Percentiles rank a stretch among this genome's conserved stretches.
These are phyloP conservation scores for Ogataea neopini DNA, from an alignment of 805 yeast genomes.

Conservation along the genomic window DNA sequence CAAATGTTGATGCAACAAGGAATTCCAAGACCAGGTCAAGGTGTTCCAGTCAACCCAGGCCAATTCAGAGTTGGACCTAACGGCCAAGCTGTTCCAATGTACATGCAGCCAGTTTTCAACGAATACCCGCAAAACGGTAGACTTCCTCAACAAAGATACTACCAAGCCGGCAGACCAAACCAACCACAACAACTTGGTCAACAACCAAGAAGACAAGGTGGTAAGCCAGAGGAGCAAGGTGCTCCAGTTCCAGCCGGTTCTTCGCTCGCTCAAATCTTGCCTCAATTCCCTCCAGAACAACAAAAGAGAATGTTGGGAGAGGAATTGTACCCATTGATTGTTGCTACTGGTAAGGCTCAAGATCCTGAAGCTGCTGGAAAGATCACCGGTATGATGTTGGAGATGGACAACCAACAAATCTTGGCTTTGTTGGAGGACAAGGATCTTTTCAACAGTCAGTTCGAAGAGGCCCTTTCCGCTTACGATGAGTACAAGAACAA, in stretches of 20 bases:
- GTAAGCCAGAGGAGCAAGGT: slow-evolving; percentile 33
- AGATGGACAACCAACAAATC: slow-evolving; percentile 90
- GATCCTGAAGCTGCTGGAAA: slow-evolving; percentile 97
- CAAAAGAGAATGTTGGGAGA: slow-evolving; percentile 98
- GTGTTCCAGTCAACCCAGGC: slow-evolving; percentile 51
- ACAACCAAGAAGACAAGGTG: slow-evolving; percentile 27
- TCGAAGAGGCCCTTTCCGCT: slow-evolving; percentile 92
- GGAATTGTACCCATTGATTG: slow-evolving; percentile 91
- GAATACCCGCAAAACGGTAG: slow-evolving; percentile 65
- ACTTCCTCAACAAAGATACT: slow-evolving; percentile 43
- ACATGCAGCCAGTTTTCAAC: slow-evolving; percentile 80
- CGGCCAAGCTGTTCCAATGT: slow-evolving; percentile 81
- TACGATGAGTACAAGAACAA: slow-evolving; percentile 84
- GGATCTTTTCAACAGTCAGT: slow-evolving; percentile 83
- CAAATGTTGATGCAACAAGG: slow-evolving; percentile 70
- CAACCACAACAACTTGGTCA: slow-evolving; percentile 19
- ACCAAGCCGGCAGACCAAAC: slow-evolving; percentile 43
- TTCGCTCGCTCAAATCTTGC: slow-evolving; percentile 59
- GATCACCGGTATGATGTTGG: slow-evolving; percentile 98
- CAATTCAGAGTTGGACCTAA: slow-evolving; percentile 76
- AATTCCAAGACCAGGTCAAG: slow-evolving; percentile 62
- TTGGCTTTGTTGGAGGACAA: slow-evolving; percentile 87
- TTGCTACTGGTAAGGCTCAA: slow-evolving; percentile 80
- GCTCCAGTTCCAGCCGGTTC: slow-evolving; percentile 26
- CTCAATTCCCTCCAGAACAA: slow-evolving; percentile 77